phyloP scores from a whole-genome alignment of 2,329 filamentous ascomycete species.

The Fusarium verticillioides region DNA sequence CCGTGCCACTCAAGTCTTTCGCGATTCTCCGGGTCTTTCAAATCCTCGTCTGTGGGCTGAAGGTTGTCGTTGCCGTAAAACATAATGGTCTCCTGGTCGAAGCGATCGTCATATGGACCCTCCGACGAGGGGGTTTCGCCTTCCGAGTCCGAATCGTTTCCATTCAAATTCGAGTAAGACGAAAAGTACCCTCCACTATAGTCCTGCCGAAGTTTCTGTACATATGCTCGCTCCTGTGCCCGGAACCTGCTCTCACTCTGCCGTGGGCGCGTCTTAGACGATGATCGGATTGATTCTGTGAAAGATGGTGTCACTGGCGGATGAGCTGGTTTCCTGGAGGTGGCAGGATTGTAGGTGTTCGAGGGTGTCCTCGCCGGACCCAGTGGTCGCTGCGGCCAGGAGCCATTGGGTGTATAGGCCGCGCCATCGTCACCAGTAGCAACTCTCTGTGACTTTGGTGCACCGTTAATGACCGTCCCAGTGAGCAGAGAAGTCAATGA shows the following conservation, averaged over 20 bases:
- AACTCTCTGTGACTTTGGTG: constrained; percentile 54
- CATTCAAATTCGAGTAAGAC: constrained; percentile 68
- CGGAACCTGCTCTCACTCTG: constrained; percentile 58
- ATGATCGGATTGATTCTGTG: constrained; percentile 59
- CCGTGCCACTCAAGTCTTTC: constrained; percentile 97
- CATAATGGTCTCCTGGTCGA: constrained; percentile 91
- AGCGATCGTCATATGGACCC: constrained; percentile 83
- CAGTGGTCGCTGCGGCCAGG: constrained; percentile 72
- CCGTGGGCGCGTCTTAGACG: constrained; percentile 62
- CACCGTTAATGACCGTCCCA: constrained; percentile 56
- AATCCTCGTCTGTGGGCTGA: constrained; percentile 88
- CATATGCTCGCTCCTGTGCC: constrained; percentile 91
- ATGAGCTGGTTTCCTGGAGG: constrained; percentile 59
- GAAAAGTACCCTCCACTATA: constrained; percentile 74
- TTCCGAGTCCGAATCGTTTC: constrained; percentile 85
- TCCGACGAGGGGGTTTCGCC: constrained; percentile 91
- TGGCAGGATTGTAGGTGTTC: constrained; percentile 80
- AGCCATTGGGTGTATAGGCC: constrained; percentile 45
- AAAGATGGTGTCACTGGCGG: constrained; percentile 58
- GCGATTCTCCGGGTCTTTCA: constrained; percentile 86
- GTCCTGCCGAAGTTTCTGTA: constrained; percentile 89
- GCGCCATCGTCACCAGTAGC: constrained; percentile 44
- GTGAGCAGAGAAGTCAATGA: constrained; percentile 57
- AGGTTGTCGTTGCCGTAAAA: constrained; percentile 92
- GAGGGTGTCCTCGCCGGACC: constrained; percentile 79